Evolutionary conservation across 176 grass and related monocot genomes (phyloP).

Genomic region (Oryza australiensis): DNA sequence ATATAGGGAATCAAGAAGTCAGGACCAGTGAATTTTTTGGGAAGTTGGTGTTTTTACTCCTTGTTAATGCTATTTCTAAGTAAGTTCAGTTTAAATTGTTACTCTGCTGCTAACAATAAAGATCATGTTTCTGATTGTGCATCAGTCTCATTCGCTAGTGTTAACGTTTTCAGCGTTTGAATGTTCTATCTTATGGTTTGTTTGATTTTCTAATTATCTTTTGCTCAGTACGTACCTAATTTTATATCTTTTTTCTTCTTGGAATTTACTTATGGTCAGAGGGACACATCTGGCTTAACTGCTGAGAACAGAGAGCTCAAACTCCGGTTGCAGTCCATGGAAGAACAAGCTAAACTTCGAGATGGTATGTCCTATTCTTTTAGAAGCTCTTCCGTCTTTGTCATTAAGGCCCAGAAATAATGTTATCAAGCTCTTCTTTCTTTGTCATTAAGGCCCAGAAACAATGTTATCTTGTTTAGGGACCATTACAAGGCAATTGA

Average conservation of each 20-base stretch:
- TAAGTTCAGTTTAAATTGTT: not conserved
- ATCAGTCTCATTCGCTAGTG: not conserved
- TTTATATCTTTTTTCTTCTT: slow-evolving; percentile 7
- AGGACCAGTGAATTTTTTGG: not conserved
- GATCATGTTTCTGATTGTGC: not conserved
- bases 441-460: not conserved
- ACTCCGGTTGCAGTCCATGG: slow-evolving; percentile 90
- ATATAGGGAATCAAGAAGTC: not conserved
- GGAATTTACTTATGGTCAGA: slow-evolving; percentile 51
- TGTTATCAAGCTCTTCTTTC: slow-evolving; percentile 1
- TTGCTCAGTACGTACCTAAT: not conserved
- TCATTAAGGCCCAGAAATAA: slow-evolving; percentile 5
- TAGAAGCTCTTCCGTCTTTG: slow-evolving; percentile 3
- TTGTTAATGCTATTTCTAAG: not conserved
- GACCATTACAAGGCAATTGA: slow-evolving; percentile 9
- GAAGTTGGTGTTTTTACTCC: not conserved
- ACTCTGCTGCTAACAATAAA: not conserved
- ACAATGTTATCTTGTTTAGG: not conserved
- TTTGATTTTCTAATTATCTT: not conserved
- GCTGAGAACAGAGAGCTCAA: slow-evolving; percentile 93
- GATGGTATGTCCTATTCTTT: slow-evolving; percentile 68
- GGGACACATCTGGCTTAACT: slow-evolving; percentile 85
- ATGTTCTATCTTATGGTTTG: not conserved
- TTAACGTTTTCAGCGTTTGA: not conserved
- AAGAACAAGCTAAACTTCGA: slow-evolving; percentile 97